Conservation (phyloP, 768 basidiomycete species). For the Suillus lakei region DNA sequence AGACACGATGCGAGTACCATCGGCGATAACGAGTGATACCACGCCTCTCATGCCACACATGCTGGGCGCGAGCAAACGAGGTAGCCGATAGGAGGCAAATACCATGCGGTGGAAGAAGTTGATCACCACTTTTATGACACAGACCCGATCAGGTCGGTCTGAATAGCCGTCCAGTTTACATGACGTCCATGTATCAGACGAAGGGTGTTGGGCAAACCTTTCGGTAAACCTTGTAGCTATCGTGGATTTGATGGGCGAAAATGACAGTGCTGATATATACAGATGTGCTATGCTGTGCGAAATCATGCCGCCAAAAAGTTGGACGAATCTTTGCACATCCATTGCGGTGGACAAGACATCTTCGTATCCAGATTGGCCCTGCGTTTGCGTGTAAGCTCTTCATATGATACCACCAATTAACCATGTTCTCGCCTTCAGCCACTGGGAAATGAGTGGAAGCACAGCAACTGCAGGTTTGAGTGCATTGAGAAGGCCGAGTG, state of each 20-base stretch:
- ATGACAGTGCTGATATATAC: slow-evolving; percentile 29
- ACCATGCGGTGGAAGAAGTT: no score
- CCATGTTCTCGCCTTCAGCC: background rate
- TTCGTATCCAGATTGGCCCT: slow-evolving; percentile 8
- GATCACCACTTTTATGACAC: no score
- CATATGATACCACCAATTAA: background rate
- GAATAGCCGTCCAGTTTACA: slow-evolving; percentile 9
- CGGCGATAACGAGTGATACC: no score
- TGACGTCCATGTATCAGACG: background rate
- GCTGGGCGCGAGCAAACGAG: no score
- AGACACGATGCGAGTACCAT: slow-evolving; percentile 16
- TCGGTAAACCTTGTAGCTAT: slow-evolving; percentile 15
- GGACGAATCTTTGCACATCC: slow-evolving; percentile 20
- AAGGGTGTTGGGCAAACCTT: slow-evolving; percentile 3
- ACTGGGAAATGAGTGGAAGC: background rate
- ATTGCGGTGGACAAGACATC: background rate
- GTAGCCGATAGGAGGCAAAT: no score
- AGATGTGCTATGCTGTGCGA: slow-evolving; percentile 26
- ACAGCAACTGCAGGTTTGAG: background rate
- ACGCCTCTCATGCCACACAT: no score
- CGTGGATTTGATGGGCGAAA: slow-evolving; percentile 30
- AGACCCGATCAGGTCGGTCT: no score
- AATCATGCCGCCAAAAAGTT: slow-evolving; percentile 16
- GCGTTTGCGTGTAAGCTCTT: background rate
- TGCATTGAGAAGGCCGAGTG: slow-evolving; percentile 5